Base-by-base conservation (phyloP, 495 filamentous ascomycete genomes). In the Xylaria acuta region DNA sequence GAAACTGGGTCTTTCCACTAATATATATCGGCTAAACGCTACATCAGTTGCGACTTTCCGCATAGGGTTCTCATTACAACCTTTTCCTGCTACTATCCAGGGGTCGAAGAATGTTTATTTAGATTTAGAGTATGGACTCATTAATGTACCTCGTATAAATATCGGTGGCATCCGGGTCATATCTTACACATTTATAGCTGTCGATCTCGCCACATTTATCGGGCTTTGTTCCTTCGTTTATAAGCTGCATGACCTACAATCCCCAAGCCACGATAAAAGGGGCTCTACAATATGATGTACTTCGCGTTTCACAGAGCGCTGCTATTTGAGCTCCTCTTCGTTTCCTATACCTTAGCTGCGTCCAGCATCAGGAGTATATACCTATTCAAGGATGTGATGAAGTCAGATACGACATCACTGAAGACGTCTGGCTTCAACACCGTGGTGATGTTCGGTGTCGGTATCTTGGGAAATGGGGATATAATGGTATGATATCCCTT, bases 321-420 rank as follows among this genome's bases (percentile, higher is more conserved):
- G 34, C 47, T 81, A 38, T 68, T 80, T 6, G 69, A 74, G 74
- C 74, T 79, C 32, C 38, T 76, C 14, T 27, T 79, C 40, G 72
- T 75, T 16, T 51, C 74, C 45, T 73, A 69, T 36, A 68, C 64
- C 36, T 77, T 76, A 11, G 73, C 69, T 18, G 20, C 71, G 40
- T 70, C 71, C 0, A 73, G 47, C 49, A 83, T 83, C 64, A 76
- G 81, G 53, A 68, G 58, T 66, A 80, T 84, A 58, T 84, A 80
- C 64, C 72, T 84, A 36, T 84, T 84, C 75, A 84, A 84, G 51
- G 83, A 84, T 54, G 82, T 84, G 36, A 45, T 84, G 62, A 84
- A 83, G 51, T 84, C 83, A 27, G 76, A 83, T 72, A 84, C 83
- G 0, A 65, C 75, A 11, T 70, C 81, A 20, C 47, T 84, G 5